A percentile compares a stretch with the other conserved stretches of the same genome.
Evolutionary conservation across 257 asterid genomes (phyloP).

Genomic region (Solanum pimpinellifolium): DNA sequence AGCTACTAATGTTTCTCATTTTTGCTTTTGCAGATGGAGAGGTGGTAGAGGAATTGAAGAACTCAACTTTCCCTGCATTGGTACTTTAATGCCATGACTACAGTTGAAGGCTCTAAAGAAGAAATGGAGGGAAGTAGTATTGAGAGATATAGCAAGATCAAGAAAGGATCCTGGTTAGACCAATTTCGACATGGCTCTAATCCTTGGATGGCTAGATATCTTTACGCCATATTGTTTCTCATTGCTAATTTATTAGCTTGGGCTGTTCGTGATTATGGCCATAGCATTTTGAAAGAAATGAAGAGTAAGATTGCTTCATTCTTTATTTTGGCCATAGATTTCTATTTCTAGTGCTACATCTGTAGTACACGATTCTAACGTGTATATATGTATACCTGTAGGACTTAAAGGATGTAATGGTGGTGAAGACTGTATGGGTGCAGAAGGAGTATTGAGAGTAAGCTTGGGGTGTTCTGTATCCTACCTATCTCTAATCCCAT

Average conservation of each 20-base stretch:
- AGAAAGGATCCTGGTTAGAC: conserved; percentile 33
- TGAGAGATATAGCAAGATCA: conserved; percentile 19
- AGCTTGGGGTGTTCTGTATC: conserved; percentile 51
- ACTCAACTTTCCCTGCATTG: not conserved
- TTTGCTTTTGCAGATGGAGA: conserved; percentile 11
- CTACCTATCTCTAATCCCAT: not conserved
- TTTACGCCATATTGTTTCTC: conserved; percentile 33
- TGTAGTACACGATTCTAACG: not conserved
- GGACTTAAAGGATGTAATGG: conserved; percentile 44
- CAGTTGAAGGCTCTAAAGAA: not conserved
- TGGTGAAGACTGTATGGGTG: conserved; percentile 35
- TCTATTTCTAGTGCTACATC: not conserved
- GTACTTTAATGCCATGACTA: conserved; percentile 5
- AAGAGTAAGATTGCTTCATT: conserved; percentile 13
- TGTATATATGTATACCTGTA: not conserved
- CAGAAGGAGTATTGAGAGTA: conserved; percentile 41
- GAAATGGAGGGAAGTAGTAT: conserved; percentile 18
- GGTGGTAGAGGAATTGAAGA: not conserved
- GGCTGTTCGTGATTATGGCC: conserved; percentile 49
- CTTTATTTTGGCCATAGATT: not conserved
- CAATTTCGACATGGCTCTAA: conserved; percentile 41
- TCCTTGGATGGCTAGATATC: conserved; percentile 56
- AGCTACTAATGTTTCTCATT: not conserved
- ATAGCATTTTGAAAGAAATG: conserved; percentile 17
- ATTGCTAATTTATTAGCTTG: conserved; percentile 36